Conservation (phyloP, 805 yeast species). For the Wickerhamomyces rabaulensis region DNA sequence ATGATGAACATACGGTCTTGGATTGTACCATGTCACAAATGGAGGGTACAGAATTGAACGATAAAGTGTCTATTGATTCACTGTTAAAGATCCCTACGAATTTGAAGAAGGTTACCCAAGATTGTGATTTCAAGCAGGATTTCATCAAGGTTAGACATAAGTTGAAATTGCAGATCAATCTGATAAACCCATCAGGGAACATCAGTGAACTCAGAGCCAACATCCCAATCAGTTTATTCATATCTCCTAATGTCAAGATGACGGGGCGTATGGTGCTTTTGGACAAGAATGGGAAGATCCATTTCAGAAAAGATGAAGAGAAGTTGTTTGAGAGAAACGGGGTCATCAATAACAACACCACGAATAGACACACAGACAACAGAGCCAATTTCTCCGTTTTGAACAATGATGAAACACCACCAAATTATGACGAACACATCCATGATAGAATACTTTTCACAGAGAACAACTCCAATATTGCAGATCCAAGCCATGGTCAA, state of each 20-base stretch:
- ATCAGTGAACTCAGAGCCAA: constrained; percentile 84
- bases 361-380: constrained; percentile 2
- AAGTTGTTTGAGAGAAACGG: constrained; percentile 24
- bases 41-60: constrained; percentile 36
- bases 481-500: neutral
- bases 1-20: constrained; percentile 55
- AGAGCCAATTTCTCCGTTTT: constrained; percentile 21
- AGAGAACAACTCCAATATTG: constrained; percentile 9
- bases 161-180: constrained; percentile 63
- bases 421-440: constrained; percentile 66
- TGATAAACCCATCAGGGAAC: constrained; percentile 73
- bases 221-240: constrained; percentile 66
- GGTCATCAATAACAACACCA: neutral
- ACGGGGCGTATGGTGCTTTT: constrained; percentile 32
- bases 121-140: constrained; percentile 63
- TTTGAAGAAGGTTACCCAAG: constrained; percentile 73
- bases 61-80: constrained; percentile 60
- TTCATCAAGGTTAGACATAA: constrained; percentile 75
- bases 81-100: constrained; percentile 62
- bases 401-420: constrained; percentile 50
- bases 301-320: constrained; percentile 34
- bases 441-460: constrained; percentile 46
- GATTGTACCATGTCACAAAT: constrained; percentile 44
- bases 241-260: constrained; percentile 71
- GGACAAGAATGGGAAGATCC: constrained; percentile 36